Evolutionary conservation across 2,329 filamentous ascomycete genomes (phyloP), one percentile per base, ranked within the genome.

Genomic region (Colletotrichum limetticola): DNA sequence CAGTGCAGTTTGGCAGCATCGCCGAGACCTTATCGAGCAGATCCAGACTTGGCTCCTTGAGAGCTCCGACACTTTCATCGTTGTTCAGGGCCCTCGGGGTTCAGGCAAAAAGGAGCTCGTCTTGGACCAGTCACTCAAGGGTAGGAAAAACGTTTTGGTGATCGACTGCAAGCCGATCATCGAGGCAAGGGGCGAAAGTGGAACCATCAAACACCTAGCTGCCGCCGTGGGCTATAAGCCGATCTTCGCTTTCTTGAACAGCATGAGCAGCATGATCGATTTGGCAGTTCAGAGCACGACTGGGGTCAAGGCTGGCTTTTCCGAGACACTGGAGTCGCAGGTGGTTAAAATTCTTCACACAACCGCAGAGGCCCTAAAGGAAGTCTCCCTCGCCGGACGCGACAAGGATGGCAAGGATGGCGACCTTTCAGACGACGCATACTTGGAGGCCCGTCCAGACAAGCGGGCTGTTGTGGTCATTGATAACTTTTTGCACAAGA

Each of bases 231-330:
- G 97, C 9, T 98, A 98, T 80, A 89, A 94, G 9, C 97, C 97
- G 0, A 91, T 99, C 0, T 99, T 99, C 81, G 97, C 94, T 0
- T 98, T 95, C 94, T 93, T 97, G 84, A 98, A 98, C 82, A 98
- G 92, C 78, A 91, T 98, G 76, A 97, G 94, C 83, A 97, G 95
- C 80, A 90, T 98, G 83, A 87, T 98, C 75, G 97, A 98, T 77
- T 89, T 98, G 49, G 97, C 96, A 26, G 94, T 97, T 1, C 96
- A 98, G 81, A 94, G 95, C 77, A 97, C 97, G 14, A 97, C 96
- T 24, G 96, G 96, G 14, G 94, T 97, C 71, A 98, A 98, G 83
- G 94, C 95, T 6, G 95, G 95, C 8, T 98, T 98, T 80, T 97
- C 94, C 0, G 96, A 98, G 80, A 98, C 95, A 0, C 85, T 98